phyloP scores from a whole-genome alignment of 139 green algal species.

The Desmodesmus armatus region DNA sequence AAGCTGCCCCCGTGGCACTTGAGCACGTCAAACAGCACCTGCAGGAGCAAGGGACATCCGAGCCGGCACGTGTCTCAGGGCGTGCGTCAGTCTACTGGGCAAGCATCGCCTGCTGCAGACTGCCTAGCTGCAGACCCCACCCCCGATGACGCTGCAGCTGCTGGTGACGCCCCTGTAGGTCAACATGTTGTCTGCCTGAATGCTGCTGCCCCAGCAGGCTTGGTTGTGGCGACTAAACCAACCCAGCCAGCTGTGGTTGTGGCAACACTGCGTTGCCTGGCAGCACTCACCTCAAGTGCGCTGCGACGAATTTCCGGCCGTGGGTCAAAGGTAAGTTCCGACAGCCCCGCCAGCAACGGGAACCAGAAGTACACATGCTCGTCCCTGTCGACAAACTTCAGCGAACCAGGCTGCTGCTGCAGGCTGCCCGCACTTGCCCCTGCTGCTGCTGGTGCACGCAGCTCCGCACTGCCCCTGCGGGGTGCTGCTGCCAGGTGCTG shows the following conservation, averaged over 20 bases:
- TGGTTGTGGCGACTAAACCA: no score
- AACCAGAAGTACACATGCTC: conserved; percentile 99
- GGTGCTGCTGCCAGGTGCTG: conserved; percentile 10
- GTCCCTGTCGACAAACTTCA: conserved; percentile 76
- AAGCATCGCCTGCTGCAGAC: no score
- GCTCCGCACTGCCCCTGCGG: background rate
- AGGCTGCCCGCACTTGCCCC: background rate
- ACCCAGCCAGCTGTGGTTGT: no score
- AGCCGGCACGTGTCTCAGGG: no score
- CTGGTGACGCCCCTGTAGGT: no score
- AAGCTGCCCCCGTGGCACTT: conserved; percentile 94
- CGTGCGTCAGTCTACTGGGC: no score
- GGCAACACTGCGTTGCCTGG: no score
- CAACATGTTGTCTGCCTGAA: no score
- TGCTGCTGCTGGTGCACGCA: conserved; percentile 5
- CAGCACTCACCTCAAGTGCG: conserved; percentile 76
- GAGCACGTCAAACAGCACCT: conserved; percentile 94
- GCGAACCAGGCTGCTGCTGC: conserved; percentile 1
- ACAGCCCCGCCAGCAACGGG: conserved; percentile 96
- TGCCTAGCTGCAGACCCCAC: no score
- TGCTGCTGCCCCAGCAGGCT: no score
- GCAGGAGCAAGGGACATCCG: background rate
- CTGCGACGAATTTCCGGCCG: conserved; percentile 87
- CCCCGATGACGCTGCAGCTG: no score
- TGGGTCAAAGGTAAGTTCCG: conserved; percentile 97